Conservation (phyloP, 306 rosid genomes). For the Trichosanthes cucumerina region DNA sequence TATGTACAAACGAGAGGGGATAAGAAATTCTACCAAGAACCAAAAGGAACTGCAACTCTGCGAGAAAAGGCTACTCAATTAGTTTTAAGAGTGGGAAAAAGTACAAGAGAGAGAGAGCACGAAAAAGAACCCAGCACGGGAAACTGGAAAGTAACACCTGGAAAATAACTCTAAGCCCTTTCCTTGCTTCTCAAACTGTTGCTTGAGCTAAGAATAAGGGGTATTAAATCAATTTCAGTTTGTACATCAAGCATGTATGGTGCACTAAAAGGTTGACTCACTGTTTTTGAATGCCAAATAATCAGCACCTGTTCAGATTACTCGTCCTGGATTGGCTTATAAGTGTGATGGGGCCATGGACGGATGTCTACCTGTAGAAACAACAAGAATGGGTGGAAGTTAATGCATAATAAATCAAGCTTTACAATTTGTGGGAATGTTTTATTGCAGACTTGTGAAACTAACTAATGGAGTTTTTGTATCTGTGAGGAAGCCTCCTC, state of each 20-base stretch:
- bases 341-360: background rate
- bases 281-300: slow-evolving; percentile 1
- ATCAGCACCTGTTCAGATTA: background rate
- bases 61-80: background rate
- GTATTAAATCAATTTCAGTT: background rate
- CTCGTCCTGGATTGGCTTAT: background rate
- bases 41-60: background rate
- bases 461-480: slow-evolving; percentile 67
- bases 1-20: background rate
- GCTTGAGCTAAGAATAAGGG: background rate
- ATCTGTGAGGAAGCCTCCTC: slow-evolving; percentile 83
- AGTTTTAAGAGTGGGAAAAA: background rate
- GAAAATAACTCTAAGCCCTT: background rate
- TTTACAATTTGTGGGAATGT: slow-evolving; percentile 18
- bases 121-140: background rate
- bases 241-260: background rate
- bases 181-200: background rate
- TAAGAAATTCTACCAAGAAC: background rate
- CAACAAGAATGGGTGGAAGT: slow-evolving; percentile 9
- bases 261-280: background rate
- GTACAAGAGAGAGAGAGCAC: background rate
- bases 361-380: background rate
- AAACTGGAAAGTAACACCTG: background rate
- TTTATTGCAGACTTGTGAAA: slow-evolving; percentile 69
- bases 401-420: slow-evolving; percentile 9